Evolutionary conservation across 1,139 yeast species (phyloP), one percentile per base, ranked within the genome.

Genomic region (Suhomyces terraborum): DNA sequence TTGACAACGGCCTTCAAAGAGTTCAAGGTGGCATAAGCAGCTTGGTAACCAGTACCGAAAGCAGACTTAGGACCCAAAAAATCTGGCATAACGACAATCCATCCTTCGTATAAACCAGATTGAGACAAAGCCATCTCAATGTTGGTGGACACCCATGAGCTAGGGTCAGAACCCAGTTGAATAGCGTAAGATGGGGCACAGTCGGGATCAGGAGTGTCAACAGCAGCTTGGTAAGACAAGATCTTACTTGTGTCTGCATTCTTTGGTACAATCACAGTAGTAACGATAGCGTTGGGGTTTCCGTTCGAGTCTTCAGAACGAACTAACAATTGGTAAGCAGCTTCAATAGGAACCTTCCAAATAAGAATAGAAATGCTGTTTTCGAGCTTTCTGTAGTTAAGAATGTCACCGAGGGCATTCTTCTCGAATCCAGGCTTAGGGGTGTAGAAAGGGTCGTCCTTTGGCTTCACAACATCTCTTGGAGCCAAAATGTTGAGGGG

Each of bases 141-240:
- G 20, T 40, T 40, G 18, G 36, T 8, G n/a, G 31, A 22, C 8
- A 35, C 10, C 35, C 43, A 40, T 6, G 38, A 20, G 8, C 3
- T 21, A 2, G 49, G 40, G 20, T 25, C 32, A 2, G 65, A 59
- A 12, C 63, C 62, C 14, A 46, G 46, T 35, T 47, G 47, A 18
- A 62, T 50, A 1, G 62, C 56, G 45, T 62, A 66, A 0, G 73
- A 66, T 2, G 69, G 65, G 3, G 68, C 54, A 54, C 73, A 69
- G 41, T 62, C 44, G 2, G 43, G 21, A 26, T 43, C 40, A 4
- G 68, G 50, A 10, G 70, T 48, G 49, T 69, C 72, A 45, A 66
- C 58, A 28, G 69, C 67, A n/a, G 58, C 47, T 40, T 66, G 70
- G 47, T 64, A 66, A 10, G 69, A 57, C 9, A 69, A 49, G 14